These are phyloP conservation scores for Brassica rapa DNA, from an alignment of 345 rosid species.

Conservation along the genomic window DNA sequence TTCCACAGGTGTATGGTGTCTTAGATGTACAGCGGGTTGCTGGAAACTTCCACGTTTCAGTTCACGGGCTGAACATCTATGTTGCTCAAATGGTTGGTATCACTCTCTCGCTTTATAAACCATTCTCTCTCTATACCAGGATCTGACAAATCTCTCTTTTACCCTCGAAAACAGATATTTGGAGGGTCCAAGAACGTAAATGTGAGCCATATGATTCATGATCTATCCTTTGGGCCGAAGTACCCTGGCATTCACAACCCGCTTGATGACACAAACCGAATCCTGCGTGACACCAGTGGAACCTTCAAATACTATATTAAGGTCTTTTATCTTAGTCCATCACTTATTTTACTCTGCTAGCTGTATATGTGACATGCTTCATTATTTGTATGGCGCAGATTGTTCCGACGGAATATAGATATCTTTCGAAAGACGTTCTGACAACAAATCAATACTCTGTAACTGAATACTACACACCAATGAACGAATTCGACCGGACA, in stretches of 20 bases:
- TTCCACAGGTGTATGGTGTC: slow-evolving; percentile 80
- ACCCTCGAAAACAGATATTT: slow-evolving; percentile 64
- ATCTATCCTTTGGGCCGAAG: slow-evolving; percentile 91
- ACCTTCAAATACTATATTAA: slow-evolving; percentile 94
- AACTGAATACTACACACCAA: slow-evolving; percentile 85
- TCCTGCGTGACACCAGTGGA: slow-evolving; percentile 77
- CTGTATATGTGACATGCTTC: no score
- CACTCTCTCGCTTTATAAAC: not conserved
- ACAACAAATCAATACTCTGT: slow-evolving; percentile 96
- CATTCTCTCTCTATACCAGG: not conserved
- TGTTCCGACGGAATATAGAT: slow-evolving; percentile 96
- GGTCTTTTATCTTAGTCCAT: slow-evolving; percentile 42
- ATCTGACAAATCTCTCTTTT: not conserved
- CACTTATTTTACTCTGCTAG: no score
- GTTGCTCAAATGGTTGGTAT: slow-evolving; percentile 90
- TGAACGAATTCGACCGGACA: slow-evolving; percentile 63
- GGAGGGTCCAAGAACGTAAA: slow-evolving; percentile 82
- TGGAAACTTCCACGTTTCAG: slow-evolving; percentile 98
- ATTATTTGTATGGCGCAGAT: slow-evolving; percentile 49
- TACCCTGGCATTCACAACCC: slow-evolving; percentile 98
- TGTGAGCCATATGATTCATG: slow-evolving; percentile 87
- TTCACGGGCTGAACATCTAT: slow-evolving; percentile 89
- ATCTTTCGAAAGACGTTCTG: slow-evolving; percentile 79
- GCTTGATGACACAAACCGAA: slow-evolving; percentile 75
- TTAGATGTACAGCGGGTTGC: slow-evolving; percentile 98